These are phyloP conservation scores for Geoglossum cookeanum DNA, from an alignment of 2,329 filamentous ascomycete genomes.

Conservation along the genomic window DNA sequence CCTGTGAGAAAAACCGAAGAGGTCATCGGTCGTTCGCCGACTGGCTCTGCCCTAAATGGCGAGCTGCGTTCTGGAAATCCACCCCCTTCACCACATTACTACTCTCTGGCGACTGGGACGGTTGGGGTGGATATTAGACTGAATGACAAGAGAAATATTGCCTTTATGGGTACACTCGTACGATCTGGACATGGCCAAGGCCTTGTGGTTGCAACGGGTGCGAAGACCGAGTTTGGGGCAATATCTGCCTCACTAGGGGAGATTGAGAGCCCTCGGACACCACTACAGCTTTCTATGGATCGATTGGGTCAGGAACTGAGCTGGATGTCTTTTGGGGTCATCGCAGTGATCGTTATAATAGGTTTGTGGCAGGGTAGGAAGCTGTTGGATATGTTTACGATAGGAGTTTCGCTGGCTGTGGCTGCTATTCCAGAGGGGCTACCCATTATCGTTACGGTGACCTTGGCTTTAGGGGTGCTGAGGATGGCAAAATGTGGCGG, in stretches of 20 bases:
- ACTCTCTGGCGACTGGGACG: conserved; percentile 24
- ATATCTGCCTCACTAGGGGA: conserved; percentile 88
- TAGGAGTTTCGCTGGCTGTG: conserved; percentile 88
- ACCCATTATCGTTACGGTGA: conserved; percentile 96
- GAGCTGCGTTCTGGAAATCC: conserved; percentile 8
- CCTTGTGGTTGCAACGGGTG: conserved; percentile 91
- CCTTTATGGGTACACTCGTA: conserved; percentile 94
- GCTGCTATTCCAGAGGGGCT: conserved; percentile 91
- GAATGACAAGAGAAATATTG: conserved; percentile 72
- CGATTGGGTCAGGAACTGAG: conserved; percentile 89
- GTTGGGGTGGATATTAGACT: conserved; percentile 46
- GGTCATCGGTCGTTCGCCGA: conserved; percentile 10
- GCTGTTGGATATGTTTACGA: conserved; percentile 87
- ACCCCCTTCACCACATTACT: background rate
- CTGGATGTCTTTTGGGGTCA: conserved; percentile 90
- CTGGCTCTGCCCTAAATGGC: conserved; percentile 18
- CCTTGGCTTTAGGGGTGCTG: conserved; percentile 80
- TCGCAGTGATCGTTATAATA: conserved; percentile 78
- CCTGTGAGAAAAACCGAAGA: conserved; percentile 49
- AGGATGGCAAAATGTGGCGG: conserved; percentile 91
- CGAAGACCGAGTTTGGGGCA: conserved; percentile 83
- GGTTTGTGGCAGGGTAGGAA: conserved; percentile 80
- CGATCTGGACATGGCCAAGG: conserved; percentile 90
- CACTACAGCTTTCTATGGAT: conserved; percentile 91
- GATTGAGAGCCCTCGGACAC: conserved; percentile 87